These are phyloP conservation scores for Synchytrium microbalum DNA, from an alignment of 371 early-diverging fungal genomes.

Conservation along the genomic window DNA sequence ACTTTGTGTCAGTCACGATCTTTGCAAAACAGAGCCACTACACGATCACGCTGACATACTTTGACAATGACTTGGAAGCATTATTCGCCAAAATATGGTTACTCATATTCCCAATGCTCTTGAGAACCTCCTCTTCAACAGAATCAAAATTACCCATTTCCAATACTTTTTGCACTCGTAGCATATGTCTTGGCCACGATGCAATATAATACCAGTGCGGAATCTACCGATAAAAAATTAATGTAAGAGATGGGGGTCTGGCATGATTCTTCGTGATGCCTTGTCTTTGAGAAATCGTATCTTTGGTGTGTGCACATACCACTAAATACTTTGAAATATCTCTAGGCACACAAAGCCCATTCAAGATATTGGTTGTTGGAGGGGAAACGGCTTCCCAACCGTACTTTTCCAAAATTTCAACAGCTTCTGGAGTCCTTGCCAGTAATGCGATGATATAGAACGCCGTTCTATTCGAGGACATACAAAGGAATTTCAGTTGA, in stretches of 20 bases:
- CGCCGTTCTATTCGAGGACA: conserved; percentile 51
- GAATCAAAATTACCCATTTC: too few species aligned
- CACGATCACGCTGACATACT: conserved; percentile 35
- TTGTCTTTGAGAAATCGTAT: too few species aligned
- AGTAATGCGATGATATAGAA: conserved; percentile 69
- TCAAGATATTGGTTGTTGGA: conserved; percentile 44
- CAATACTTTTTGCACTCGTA: conserved; percentile 15
- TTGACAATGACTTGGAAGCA: conserved; percentile 60
- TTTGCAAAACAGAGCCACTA: conserved; percentile 1
- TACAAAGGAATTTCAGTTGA: conserved; percentile 2
- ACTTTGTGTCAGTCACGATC: conserved; percentile 11
- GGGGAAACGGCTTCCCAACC: conserved; percentile 64
- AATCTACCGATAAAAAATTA: too few species aligned
- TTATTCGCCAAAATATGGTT: conserved; percentile 80
- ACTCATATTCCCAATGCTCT: conserved; percentile 69
- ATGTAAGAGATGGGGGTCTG: too few species aligned
- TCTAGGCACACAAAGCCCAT: conserved; percentile 62
- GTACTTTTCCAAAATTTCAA: conserved; percentile 59
- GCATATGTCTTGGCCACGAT: conserved; percentile 8
- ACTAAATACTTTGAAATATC: conserved; percentile 50
- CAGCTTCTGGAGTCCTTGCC: conserved; percentile 59
- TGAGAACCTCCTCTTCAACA: conserved; percentile 59
- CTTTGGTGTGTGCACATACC: conserved; percentile 35
- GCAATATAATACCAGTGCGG: conserved; percentile 53
- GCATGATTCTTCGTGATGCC: too few species aligned